Evolutionary conservation across 1,284 basidiomycete species (phyloP).

Genomic region (Fomes fomentarius): DNA sequence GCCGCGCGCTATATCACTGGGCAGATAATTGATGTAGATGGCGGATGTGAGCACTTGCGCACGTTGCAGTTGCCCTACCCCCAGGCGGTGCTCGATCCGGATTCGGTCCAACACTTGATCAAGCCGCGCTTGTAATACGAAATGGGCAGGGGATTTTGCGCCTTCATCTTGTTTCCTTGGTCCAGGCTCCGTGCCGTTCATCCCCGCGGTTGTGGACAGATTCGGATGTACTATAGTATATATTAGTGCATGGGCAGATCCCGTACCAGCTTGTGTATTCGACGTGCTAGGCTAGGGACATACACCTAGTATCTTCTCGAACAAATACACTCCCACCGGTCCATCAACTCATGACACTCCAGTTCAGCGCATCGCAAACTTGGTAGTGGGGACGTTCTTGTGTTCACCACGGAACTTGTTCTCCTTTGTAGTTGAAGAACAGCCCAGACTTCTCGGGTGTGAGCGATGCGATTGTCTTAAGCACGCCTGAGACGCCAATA

Average conservation of each 20-base stretch:
- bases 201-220: conserved; percentile 12
- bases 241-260: neutral
- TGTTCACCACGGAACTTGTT: neutral
- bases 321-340: no score
- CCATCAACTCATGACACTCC: no score
- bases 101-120: conserved; percentile 41
- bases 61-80: conserved; percentile 64
- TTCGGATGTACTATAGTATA: conserved; percentile 9
- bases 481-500: neutral
- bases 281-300: conserved; percentile 9
- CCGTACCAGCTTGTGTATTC: conserved; percentile 3
- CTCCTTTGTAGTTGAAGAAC: conserved; percentile 3
- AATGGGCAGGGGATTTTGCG: conserved; percentile 13
- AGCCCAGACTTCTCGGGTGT: neutral
- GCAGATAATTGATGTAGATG: conserved; percentile 70
- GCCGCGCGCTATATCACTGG: conserved; percentile 86
- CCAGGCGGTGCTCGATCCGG: conserved; percentile 63
- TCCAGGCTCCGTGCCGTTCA: neutral
- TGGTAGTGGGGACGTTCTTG: no score
- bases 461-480: neutral
- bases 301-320: no score
- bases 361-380: no score
- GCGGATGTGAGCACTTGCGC: conserved; percentile 62
- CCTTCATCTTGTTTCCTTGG: neutral
- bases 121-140: conserved; percentile 41